Percentiles rank a stretch among this genome's conserved stretches.
phyloP scores from a whole-genome alignment of 257 asterid species.

The Fraxinus cuspidata region DNA sequence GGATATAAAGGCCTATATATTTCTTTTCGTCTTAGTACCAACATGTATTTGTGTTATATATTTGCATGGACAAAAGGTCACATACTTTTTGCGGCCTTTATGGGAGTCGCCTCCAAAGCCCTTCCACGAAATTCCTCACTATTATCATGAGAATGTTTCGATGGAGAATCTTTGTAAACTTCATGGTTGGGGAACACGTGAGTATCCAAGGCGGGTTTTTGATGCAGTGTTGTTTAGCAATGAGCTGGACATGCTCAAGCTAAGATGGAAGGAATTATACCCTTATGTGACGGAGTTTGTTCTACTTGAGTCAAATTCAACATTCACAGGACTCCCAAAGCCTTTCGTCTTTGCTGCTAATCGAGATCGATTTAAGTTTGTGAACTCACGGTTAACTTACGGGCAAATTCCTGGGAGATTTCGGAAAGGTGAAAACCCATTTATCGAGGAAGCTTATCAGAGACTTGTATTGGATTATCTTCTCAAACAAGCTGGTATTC shows the following conservation, averaged over 20 bases:
- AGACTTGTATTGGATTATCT: slow-evolving; percentile 75
- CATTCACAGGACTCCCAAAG: slow-evolving; percentile 80
- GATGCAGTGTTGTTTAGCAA: slow-evolving; percentile 87
- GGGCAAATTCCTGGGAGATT: slow-evolving; percentile 73
- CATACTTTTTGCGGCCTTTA: slow-evolving; percentile 77
- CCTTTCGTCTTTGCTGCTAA: slow-evolving; percentile 58
- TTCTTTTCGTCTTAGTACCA: slow-evolving; percentile 60
- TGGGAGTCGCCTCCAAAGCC: slow-evolving; percentile 91
- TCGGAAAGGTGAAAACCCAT: slow-evolving; percentile 74
- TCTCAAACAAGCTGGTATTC: slow-evolving; percentile 73
- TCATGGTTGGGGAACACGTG: slow-evolving; percentile 84
- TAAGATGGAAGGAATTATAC: slow-evolving; percentile 85
- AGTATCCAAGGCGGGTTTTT: slow-evolving; percentile 74
- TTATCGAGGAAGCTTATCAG: slow-evolving; percentile 82
- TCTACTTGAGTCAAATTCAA: slow-evolving; percentile 78
- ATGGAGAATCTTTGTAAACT: slow-evolving; percentile 80
- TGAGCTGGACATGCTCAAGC: slow-evolving; percentile 71
- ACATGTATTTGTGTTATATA: slow-evolving; percentile 44
- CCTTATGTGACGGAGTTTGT: slow-evolving; percentile 80
- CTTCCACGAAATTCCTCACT: slow-evolving; percentile 68
- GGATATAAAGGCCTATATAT: slow-evolving; percentile 59
- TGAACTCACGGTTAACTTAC: slow-evolving; percentile 69
- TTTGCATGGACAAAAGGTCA: slow-evolving; percentile 81
- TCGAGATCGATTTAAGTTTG: slow-evolving; percentile 57
- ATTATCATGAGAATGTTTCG: slow-evolving; percentile 72